Base-by-base conservation (phyloP, 805 yeast genomes). In the Starmerella geochares region DNA sequence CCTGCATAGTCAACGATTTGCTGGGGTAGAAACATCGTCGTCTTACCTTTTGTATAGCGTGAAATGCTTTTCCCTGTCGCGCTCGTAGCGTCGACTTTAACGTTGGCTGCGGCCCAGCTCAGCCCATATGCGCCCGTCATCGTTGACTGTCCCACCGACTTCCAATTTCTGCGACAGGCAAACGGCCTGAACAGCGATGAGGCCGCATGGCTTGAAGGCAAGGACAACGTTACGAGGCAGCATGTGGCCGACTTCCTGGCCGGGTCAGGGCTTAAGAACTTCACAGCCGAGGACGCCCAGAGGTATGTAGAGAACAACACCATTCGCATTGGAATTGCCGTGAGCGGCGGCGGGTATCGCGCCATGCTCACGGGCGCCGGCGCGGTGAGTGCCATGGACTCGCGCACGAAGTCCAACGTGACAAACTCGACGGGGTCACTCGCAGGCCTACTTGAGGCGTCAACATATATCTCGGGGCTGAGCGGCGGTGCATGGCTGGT, bases 361-460 rank as follows among this genome's bases (percentile, higher is more conserved):
- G 94, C 95, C 29, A 84, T 86, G 86, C 67, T 86, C 40, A 67
- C 73, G 50, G 95, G 94, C 2, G 95, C 94, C 13, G 95, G 95
- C 31, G 78, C 80, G 62, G 67, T 86, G 19, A 71, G 88, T 1
- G 95, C 90, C 1, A 66, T 84, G 52, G 96, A 86, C 63, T 78
- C 79, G 60, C 71, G 94, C 56, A 80, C 92, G 2, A 6, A 16
- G 24, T 66, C 60, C 8, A 75, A 73, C 49, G 73, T 79, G 13
- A 69, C 77, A 3, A 67, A 67, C 24, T 37, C 23, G 10, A 11
- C 27, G 6, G 62, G 67, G 32, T 82, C 83, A 13, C 64, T 86
- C 37, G 88, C 90, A 29, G 94, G 95, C 4, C 65, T 86, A 21
- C 66, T 86, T 32, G 86, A 83, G 59, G 68, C 83, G 5, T 62